phyloP scores from a whole-genome alignment of 1,284 basidiomycete species.

The Cryptococcus neoformans region DNA sequence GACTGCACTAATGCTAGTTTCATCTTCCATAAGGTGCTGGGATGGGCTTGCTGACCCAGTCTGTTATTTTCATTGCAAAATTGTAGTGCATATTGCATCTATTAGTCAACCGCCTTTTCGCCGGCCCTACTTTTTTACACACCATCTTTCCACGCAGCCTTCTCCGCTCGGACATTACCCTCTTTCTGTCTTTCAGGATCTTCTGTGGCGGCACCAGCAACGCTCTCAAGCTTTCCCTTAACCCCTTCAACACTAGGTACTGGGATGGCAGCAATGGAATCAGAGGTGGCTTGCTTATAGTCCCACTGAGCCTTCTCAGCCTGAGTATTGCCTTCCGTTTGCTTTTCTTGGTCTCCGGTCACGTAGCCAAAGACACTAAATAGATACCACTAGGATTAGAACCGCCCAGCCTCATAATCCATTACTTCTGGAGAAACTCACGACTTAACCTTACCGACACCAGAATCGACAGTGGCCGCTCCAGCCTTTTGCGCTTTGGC shows the following conservation, averaged over 20 bases:
- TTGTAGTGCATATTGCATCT: no score
- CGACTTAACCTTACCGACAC: constrained; percentile 43
- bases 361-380: constrained; percentile 42
- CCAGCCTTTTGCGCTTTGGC: constrained; percentile 36
- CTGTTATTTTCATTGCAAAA: no score
- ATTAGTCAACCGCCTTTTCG: no score
- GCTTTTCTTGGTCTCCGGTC: constrained; percentile 41
- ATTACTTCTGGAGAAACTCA: constrained; percentile 17
- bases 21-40: no score
- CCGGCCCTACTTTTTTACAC: constrained; percentile 2
- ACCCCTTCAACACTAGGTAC: constrained; percentile 32
- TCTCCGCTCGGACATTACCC: constrained; percentile 41
- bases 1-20: no score
- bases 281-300: constrained; percentile 33
- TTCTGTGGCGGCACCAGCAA: constrained; percentile 42
- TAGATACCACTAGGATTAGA: background rate
- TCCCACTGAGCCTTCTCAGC: constrained; percentile 44
- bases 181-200: constrained; percentile 44
- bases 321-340: constrained; percentile 44
- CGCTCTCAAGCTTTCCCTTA: constrained; percentile 43
- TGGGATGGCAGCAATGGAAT: constrained; percentile 15
- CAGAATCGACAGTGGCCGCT: constrained; percentile 37
- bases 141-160: constrained; percentile 46
- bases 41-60: no score
- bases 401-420: background rate